Evolutionary conservation across 2,329 filamentous ascomycete genomes (phyloP).

Genomic region (Colletotrichum godetiae): DNA sequence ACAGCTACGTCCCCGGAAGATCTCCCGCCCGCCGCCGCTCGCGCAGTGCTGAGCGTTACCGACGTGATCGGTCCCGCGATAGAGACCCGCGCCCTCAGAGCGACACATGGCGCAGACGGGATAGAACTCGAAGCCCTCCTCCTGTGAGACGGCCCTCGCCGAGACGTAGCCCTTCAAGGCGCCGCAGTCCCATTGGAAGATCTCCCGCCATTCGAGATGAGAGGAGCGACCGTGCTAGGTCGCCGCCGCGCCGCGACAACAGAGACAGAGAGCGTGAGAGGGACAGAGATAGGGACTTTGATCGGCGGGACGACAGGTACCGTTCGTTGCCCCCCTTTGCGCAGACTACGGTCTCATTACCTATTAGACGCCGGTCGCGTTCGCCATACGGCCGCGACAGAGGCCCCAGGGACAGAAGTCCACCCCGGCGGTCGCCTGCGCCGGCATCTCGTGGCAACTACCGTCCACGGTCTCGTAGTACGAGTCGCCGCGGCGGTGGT

Average conservation of each 20-base stretch:
- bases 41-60: slow-evolving; percentile 54
- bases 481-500: slow-evolving; percentile 55
- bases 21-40: slow-evolving; percentile 55
- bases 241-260: slow-evolving; percentile 36
- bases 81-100: slow-evolving; percentile 32
- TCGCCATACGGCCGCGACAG: slow-evolving; percentile 64
- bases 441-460: slow-evolving; percentile 56
- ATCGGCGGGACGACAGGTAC: slow-evolving; percentile 56
- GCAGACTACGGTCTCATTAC: slow-evolving; percentile 16
- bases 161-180: slow-evolving; percentile 51
- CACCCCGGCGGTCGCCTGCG: slow-evolving; percentile 51
- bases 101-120: slow-evolving; percentile 36
- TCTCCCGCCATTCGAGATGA: slow-evolving; percentile 49
- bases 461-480: slow-evolving; percentile 64
- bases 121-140: slow-evolving; percentile 45
- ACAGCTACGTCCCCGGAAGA: slow-evolving; percentile 59
- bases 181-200: slow-evolving; percentile 39
- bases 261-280: slow-evolving; percentile 36
- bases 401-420: slow-evolving; percentile 49
- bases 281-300: slow-evolving; percentile 44
- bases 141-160: slow-evolving; percentile 46
- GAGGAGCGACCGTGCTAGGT: slow-evolving; percentile 49
- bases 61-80: slow-evolving; percentile 53
- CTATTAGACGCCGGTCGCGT: slow-evolving; percentile 62
- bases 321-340: slow-evolving; percentile 37